Conservation (phyloP, 2,329 filamentous ascomycete species). For the Neodidymelliopsis sp. region DNA sequence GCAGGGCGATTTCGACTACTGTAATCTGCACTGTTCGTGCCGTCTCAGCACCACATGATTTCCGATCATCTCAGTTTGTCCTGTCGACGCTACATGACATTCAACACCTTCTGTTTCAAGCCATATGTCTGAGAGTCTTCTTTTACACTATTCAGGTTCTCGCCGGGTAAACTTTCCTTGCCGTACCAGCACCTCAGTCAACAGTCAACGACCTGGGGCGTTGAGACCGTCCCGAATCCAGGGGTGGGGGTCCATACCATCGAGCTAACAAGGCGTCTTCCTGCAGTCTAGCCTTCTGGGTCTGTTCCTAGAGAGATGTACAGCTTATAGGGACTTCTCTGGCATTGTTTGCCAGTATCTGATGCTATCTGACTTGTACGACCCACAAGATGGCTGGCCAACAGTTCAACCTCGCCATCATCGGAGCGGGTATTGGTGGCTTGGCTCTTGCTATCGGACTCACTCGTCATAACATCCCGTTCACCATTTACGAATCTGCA, state of each 20-base stretch:
- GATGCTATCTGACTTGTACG: not conserved
- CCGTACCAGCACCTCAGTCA: not conserved
- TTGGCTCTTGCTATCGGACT: constrained; percentile 34
- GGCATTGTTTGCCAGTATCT: not conserved
- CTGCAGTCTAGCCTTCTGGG: not conserved
- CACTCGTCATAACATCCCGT: constrained; percentile 23
- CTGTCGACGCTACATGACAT: not conserved
- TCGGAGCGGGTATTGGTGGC: constrained; percentile 35
- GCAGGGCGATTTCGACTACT: not conserved
- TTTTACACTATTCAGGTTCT: not conserved
- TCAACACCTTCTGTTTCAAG: not conserved
- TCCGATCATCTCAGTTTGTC: not conserved
- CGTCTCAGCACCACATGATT: not conserved
- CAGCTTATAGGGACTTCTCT: not conserved
- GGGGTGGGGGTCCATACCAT: constrained; percentile 2
- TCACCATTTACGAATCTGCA: constrained; percentile 36
- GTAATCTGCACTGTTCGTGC: not conserved
- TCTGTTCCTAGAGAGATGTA: too few relatives aligned
- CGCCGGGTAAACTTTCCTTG: not conserved
- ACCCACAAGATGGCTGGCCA: constrained; percentile 5
- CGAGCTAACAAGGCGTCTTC: not conserved
- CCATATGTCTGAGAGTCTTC: not conserved
- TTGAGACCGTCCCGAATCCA: constrained; percentile 4
- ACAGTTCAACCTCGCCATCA: constrained; percentile 8
- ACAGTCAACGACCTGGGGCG: not conserved